These are phyloP conservation scores for Cyamopsis tetragonoloba DNA, from an alignment of 306 rosid genomes.

Conservation along the genomic window DNA sequence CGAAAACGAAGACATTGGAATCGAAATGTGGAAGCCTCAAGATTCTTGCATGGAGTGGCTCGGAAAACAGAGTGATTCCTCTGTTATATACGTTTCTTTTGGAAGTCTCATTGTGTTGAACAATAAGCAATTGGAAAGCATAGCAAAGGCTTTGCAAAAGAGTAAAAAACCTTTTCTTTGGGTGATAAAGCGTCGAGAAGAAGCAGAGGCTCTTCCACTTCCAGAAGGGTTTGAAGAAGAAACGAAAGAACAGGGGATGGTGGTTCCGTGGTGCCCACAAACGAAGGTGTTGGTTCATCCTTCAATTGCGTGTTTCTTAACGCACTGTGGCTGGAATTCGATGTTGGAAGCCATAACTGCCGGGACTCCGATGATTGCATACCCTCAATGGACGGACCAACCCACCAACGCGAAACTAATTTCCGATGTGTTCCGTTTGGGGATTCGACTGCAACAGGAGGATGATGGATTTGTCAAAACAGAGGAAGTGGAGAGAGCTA, in stretches of 20 bases:
- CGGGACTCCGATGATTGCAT: slow-evolving; percentile 45
- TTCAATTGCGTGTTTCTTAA: slow-evolving; percentile 41
- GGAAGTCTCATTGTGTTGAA: slow-evolving; percentile 35
- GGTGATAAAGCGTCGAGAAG: slow-evolving; percentile 27
- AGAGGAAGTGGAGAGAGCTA: slow-evolving; percentile 35
- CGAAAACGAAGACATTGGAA: slow-evolving; percentile 25
- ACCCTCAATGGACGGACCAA: slow-evolving; percentile 53
- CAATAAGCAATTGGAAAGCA: slow-evolving; percentile 29
- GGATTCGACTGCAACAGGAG: slow-evolving; percentile 32
- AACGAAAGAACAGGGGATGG: slow-evolving; percentile 35
- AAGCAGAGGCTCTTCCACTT: neutral
- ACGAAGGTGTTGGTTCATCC: slow-evolving; percentile 40
- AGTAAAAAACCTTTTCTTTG: slow-evolving; percentile 32
- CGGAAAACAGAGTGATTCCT: slow-evolving; percentile 18
- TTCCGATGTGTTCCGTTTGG: slow-evolving; percentile 33
- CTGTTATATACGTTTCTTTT: slow-evolving; percentile 47
- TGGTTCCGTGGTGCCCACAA: slow-evolving; percentile 53
- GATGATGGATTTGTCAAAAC: slow-evolving; percentile 28
- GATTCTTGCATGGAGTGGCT: slow-evolving; percentile 55
- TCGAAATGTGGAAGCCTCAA: slow-evolving; percentile 43
- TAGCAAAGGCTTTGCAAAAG: slow-evolving; percentile 35
- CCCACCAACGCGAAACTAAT: slow-evolving; percentile 51
- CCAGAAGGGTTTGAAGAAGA: slow-evolving; percentile 32
- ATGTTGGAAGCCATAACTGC: slow-evolving; percentile 38
- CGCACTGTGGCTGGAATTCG: slow-evolving; percentile 60